A percentile compares a stretch with the other conserved stretches of the same genome.
phyloP scores from a whole-genome alignment of 257 asterid genomes.

The Thymus quinquecostatus region DNA sequence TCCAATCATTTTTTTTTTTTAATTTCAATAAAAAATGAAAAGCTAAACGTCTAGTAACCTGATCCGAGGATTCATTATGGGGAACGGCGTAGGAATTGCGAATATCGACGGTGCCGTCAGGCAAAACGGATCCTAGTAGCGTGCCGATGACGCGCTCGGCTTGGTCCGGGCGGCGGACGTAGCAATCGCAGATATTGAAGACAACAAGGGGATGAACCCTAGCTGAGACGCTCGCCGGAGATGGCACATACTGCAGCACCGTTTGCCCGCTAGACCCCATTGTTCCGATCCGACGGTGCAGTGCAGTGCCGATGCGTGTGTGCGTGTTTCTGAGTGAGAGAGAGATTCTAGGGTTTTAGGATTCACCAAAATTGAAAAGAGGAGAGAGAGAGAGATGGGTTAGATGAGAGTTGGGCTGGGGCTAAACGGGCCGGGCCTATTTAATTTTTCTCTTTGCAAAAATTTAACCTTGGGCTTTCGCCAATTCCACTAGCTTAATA shows the following conservation, averaged over 20 bases:
- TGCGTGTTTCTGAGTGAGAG: not conserved
- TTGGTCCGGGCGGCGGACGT: constrained; percentile 90
- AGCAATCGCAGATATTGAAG: constrained; percentile 85
- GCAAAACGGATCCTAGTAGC: constrained; percentile 85
- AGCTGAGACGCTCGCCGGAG: constrained; percentile 62
- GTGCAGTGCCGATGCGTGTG: not conserved
- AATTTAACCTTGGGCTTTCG: too few relatives aligned
- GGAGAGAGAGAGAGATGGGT: too few relatives aligned
- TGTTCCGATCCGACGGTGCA: constrained; percentile 12
- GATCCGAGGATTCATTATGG: constrained; percentile 84
- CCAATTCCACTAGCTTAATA: too few relatives aligned
- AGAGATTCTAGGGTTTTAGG: constrained; percentile 31
- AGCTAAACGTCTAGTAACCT: constrained; percentile 47
- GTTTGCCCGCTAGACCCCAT: constrained; percentile 64
- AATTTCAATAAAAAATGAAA: not conserved
- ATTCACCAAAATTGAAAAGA: not conserved
- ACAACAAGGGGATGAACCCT: constrained; percentile 84
- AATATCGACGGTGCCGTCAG: constrained; percentile 87
- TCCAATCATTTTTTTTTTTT: not conserved
- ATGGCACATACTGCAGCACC: constrained; percentile 63
- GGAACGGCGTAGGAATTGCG: constrained; percentile 96
- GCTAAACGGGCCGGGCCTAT: too few relatives aligned
- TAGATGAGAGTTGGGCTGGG: too few relatives aligned
- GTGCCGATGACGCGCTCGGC: constrained; percentile 93
- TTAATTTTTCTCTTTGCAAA: too few relatives aligned